Percentiles rank a stretch among this genome's conserved stretches.
Evolutionary conservation across 805 yeast genomes (phyloP).

Genomic region (Teunomyces atbi): DNA sequence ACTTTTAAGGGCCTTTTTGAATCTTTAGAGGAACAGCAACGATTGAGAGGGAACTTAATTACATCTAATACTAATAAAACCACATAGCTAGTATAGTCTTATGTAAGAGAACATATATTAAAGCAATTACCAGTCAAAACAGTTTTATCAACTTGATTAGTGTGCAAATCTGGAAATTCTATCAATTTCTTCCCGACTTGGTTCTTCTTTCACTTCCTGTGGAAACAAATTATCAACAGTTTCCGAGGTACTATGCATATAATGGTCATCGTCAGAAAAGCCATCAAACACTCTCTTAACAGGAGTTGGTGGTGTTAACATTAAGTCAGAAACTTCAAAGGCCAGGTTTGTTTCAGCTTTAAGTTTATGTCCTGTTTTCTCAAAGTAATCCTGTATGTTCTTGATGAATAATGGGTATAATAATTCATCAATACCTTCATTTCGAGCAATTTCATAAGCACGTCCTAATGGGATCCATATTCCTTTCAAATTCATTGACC

Average conservation of each 20-base stretch:
- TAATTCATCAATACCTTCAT: conserved; percentile 34
- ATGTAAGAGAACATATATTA: not conserved
- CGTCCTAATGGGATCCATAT: conserved; percentile 43
- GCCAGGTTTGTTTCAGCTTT: conserved; percentile 9
- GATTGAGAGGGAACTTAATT: conserved; percentile 51
- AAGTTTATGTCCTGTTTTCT: conserved; percentile 23
- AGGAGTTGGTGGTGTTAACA: not conserved
- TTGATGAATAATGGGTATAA: conserved; percentile 35
- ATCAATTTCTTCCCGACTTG: not conserved
- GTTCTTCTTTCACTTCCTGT: not conserved
- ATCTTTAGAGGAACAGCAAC: conserved; percentile 76
- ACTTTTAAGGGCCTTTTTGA: conserved; percentile 82
- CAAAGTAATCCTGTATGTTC: conserved; percentile 27
- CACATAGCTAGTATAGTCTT: too few species aligned
- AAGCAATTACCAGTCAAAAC: not conserved
- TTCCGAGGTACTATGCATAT: not conserved
- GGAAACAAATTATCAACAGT: not conserved
- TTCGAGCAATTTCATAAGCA: conserved; percentile 39
- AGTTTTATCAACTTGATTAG: not conserved
- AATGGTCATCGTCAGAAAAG: not conserved
- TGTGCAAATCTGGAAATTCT: not conserved
- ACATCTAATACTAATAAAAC: not conserved
- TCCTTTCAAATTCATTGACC: conserved; percentile 41
- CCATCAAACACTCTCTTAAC: not conserved
- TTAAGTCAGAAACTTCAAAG: not conserved